Evolutionary conservation across 2,329 filamentous ascomycete genomes (phyloP), one percentile per base, ranked within the genome.

Genomic region (Epichloe scottii): DNA sequence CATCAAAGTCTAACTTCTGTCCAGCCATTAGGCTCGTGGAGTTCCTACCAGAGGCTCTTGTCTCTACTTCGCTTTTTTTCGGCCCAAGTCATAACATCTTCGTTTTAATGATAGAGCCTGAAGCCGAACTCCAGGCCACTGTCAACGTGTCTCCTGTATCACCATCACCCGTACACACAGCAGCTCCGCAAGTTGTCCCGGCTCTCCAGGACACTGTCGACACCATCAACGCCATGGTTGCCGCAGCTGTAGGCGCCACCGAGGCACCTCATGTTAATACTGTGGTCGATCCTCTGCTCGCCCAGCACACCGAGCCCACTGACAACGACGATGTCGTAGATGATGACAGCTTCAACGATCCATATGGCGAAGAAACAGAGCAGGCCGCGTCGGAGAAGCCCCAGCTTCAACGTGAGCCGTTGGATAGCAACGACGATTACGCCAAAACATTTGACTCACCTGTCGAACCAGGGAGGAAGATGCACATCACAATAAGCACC

Each of bases 121-220:
- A 71, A 53, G 71, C 72, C 45, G 67, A 73, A 60, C 60, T 76
- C 56, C 69, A 75, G 70, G 75, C 75, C 59, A 70, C 74, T 58
- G 75, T 75, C 66, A 68, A 73, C 63, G 66, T 79, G 52, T 76
- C 70, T 46, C 75, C 75, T 12, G 60, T 77, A 47, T 78, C 75
- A 48, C 76, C 75, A 46, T 66, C 72, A 52, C 68, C 73, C 52
- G 60, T 75, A 53, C 68, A 76, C 56, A 69, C 68, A 46, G 67
- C 71, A 51, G 71, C 72, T 26, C 65, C 74, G 44, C 63, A 71
- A 50, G 66, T 72, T 53, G 70, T 77, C 49, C 74, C 75, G 34
- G 65, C 67, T 26, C 72, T 79, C 52, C 75, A 78, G 60, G 67
- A 76, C 54, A 75, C 73, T 50, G 75, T 74, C 58, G 74, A 77